phyloP scores from a whole-genome alignment of 805 yeast species.

The Saccharomyces jurei region DNA sequence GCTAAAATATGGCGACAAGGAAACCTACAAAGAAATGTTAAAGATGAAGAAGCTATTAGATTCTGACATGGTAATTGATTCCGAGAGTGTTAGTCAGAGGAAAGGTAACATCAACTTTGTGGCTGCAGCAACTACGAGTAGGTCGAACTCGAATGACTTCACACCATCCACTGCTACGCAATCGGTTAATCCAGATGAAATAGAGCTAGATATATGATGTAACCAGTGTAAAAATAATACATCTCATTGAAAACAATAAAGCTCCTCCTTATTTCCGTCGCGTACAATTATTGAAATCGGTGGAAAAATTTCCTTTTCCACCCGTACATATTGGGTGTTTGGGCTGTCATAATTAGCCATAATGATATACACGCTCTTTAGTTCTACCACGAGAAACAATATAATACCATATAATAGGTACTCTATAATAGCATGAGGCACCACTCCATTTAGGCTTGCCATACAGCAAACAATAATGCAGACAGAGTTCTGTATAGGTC shows the following conservation, averaged over 20 bases:
- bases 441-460: too few species aligned
- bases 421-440: too few species aligned
- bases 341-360: neutral
- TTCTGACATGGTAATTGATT: slow-evolving; percentile 24
- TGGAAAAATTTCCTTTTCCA: neutral
- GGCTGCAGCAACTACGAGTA: slow-evolving; percentile 39
- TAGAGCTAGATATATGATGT: slow-evolving; percentile 43
- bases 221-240: neutral
- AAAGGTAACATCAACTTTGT: slow-evolving; percentile 36
- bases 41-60: slow-evolving; percentile 42
- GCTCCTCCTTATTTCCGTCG: neutral
- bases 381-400: too few species aligned
- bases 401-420: too few species aligned
- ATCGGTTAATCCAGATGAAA: slow-evolving; percentile 46
- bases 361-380: neutral
- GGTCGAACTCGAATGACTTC: slow-evolving; percentile 19
- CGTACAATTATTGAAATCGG: neutral
- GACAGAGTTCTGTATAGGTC: neutral
- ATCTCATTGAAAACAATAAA: too few species aligned
- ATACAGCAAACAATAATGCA: neutral
- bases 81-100: slow-evolving; percentile 19
- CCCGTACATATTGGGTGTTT: neutral
- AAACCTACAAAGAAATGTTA: slow-evolving; percentile 66
- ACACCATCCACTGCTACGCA: slow-evolving; percentile 17
- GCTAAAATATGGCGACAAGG: slow-evolving; percentile 59